Conservation (phyloP, 2,329 filamentous ascomycete genomes). For the Beauveria sp. region DNA sequence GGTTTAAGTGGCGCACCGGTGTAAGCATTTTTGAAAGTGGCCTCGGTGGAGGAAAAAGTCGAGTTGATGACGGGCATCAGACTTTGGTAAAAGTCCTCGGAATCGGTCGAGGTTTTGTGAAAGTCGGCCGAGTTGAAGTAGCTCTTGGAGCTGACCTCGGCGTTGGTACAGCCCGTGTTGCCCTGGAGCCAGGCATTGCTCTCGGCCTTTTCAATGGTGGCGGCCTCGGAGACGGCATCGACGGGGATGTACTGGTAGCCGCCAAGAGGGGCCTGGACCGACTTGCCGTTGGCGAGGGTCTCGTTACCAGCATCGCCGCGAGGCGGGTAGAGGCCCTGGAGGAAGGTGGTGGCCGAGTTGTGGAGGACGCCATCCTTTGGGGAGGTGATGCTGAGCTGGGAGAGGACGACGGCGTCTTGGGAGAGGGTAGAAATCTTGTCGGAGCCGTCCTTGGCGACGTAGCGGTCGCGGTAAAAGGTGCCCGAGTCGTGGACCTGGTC, state of each 20-base stretch:
- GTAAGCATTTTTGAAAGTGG: constrained; percentile 54
- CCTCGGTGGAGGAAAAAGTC: constrained; percentile 37
- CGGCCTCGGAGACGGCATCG: constrained; percentile 47
- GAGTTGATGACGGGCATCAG: constrained; percentile 48
- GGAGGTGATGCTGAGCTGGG: constrained; percentile 64
- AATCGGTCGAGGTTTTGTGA: constrained; percentile 34
- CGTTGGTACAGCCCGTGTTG: constrained; percentile 47
- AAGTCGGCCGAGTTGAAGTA: constrained; percentile 46
- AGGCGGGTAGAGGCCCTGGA: constrained; percentile 83
- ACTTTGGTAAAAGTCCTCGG: constrained; percentile 51
- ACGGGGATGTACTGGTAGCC: constrained; percentile 84
- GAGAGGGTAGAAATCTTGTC: constrained; percentile 60
- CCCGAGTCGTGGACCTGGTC: constrained; percentile 66
- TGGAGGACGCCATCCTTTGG: constrained; percentile 72
- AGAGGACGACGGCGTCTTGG: constrained; percentile 55
- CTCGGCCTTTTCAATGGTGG: constrained; percentile 48
- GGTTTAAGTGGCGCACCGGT: constrained; percentile 38
- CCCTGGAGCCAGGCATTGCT: constrained; percentile 53
- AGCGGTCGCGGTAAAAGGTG: constrained; percentile 67
- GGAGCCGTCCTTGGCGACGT: constrained; percentile 55
- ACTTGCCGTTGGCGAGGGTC: constrained; percentile 63
- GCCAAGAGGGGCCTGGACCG: constrained; percentile 58
- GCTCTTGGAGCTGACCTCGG: constrained; percentile 45
- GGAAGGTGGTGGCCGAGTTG: constrained; percentile 70
- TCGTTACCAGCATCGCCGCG: constrained; percentile 44